Evolutionary conservation across 2,329 filamentous ascomycete genomes (phyloP).

Genomic region (Fusarium piperis): DNA sequence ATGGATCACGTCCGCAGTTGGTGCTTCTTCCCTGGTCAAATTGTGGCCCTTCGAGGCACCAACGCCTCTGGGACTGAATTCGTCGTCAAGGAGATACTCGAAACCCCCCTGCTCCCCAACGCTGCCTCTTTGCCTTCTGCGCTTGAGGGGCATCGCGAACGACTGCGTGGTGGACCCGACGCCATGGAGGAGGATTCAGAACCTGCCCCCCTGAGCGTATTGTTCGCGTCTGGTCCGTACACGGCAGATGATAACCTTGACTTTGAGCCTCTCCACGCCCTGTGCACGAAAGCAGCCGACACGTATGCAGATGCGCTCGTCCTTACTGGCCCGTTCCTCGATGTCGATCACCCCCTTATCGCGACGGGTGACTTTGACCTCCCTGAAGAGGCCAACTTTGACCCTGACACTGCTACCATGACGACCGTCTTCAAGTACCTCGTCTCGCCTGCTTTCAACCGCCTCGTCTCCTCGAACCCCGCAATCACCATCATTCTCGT

Average conservation of each 20-base stretch:
- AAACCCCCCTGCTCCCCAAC: constrained; percentile 77
- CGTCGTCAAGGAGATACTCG: constrained; percentile 78
- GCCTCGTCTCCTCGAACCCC: constrained; percentile 76
- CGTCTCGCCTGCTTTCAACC: constrained; percentile 77
- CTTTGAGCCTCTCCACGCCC: constrained; percentile 84
- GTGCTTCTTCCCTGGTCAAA: constrained; percentile 94
- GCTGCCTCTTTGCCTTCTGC: constrained; percentile 75
- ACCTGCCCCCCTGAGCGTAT: constrained; percentile 75
- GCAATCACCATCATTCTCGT: constrained; percentile 82
- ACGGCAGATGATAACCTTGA: constrained; percentile 92
- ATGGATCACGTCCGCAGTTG: constrained; percentile 74
- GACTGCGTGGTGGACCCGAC: constrained; percentile 71
- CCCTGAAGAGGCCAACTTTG: constrained; percentile 70
- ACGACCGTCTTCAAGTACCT: constrained; percentile 84
- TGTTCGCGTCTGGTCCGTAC: constrained; percentile 88
- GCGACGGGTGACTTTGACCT: constrained; percentile 83
- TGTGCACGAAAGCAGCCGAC: constrained; percentile 81
- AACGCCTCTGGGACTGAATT: constrained; percentile 90
- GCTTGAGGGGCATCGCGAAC: constrained; percentile 75
- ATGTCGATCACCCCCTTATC: constrained; percentile 88
- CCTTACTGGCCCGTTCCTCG: constrained; percentile 87
- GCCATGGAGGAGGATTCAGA: constrained; percentile 63
- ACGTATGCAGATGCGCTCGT: constrained; percentile 81
- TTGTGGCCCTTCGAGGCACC: constrained; percentile 85
- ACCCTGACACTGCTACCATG: constrained; percentile 83